Evolutionary conservation across 345 rosid genomes (phyloP), one percentile per base, ranked within the genome.

Genomic region (Aquilaria malaccensis): DNA sequence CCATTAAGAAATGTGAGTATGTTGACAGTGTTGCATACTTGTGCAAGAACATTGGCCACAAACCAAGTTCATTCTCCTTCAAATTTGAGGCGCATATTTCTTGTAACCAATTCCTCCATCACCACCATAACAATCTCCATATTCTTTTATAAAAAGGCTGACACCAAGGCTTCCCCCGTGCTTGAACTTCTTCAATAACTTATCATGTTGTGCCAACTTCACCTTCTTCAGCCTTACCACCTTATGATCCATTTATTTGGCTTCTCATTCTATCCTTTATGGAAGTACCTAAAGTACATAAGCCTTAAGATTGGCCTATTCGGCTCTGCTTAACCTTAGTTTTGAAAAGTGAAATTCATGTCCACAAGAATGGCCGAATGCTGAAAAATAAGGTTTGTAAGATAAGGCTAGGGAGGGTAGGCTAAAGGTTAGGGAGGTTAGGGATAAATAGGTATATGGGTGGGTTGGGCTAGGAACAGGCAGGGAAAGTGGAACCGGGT

Each of bases 71-170:
- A 1, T 37, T 7, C 43, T 37, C 43, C 43, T 37, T 2, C 43
- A 37, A 7, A 37, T 37, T 37, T 37, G 43, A 37, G 5, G 1
- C 2, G 7, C 43, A 37, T 1, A 77, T 80, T 85, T 79, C 97
- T 78, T 1, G 92, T 84, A 58, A 87, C 88, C 74, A 93, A 60
- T 56, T 90, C 96, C 76, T 90, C 97, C 89, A 87, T 85, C 67
- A 93, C 94, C 2, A 94, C 96, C 64, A 93, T 83, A 60, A 79
- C 92, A 59, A 78, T 71, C 59, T 82, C 97, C 0, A 91, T 82
- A 69, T 84, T 84, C 74, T 84, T 83, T 55, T 72, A 75, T 11
- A 72, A 67, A 65, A 94, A 68, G 13, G 74, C 99, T 0, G 84
- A 75, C 29, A 90, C 81, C 50, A 94, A 63, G 6, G 99, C 96